Percentiles rank a stretch among this genome's conserved stretches.
Conservation (phyloP, 768 basidiomycete species). For the Termitomyces sp. region DNA sequence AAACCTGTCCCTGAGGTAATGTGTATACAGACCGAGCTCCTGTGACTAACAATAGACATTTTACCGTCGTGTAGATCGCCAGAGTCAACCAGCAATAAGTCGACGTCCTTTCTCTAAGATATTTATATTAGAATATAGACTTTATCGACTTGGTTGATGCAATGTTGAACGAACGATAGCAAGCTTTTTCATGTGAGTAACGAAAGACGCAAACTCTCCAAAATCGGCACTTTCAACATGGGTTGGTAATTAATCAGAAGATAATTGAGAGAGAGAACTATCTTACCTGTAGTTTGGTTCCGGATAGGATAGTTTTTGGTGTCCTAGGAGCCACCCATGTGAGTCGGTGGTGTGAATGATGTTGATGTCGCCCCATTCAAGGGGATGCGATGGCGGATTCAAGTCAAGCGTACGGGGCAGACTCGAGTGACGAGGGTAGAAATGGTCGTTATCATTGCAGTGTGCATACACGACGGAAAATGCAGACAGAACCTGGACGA, state of each 20-base stretch:
- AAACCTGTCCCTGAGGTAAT: constrained; percentile 56
- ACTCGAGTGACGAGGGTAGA: constrained; percentile 21
- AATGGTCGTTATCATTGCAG: constrained; percentile 20
- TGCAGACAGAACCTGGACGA: neutral
- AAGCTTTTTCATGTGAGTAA: constrained; percentile 71
- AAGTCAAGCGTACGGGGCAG: constrained; percentile 35
- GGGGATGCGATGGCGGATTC: constrained; percentile 51
- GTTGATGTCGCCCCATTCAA: constrained; percentile 88
- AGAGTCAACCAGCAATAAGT: neutral
- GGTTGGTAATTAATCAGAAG: neutral
- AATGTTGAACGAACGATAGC: constrained; percentile 41
- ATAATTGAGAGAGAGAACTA: neutral
- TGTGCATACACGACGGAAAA: neutral
- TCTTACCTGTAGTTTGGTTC: constrained; percentile 69
- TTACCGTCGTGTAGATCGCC: constrained; percentile 43
- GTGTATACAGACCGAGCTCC: neutral
- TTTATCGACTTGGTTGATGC: neutral
- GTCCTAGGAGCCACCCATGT: constrained; percentile 69
- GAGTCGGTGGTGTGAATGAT: constrained; percentile 83
- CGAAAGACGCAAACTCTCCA: constrained; percentile 88
- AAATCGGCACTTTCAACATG: constrained; percentile 26
- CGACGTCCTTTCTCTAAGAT: constrained; percentile 21
- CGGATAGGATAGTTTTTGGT: constrained; percentile 67
- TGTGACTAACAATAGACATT: neutral
- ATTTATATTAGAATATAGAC: neutral